phyloP scores from a whole-genome alignment of 164 flowering plant genomes.

The Magnolia changhungtana region DNA sequence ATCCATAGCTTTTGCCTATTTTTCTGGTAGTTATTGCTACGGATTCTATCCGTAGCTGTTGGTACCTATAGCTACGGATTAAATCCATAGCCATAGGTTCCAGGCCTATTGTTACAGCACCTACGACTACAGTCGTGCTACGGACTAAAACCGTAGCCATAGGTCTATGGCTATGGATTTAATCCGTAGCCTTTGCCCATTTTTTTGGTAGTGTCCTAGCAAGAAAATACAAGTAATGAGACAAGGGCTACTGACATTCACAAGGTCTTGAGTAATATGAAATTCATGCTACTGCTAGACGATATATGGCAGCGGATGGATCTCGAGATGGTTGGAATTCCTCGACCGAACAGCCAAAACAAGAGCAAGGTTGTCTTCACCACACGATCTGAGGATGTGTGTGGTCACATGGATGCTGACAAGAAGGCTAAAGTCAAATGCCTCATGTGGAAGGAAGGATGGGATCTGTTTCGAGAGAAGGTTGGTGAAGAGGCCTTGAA shows the following conservation, averaged over 20 bases:
- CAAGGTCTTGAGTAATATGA: conserved; percentile 1
- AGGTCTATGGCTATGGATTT: no score
- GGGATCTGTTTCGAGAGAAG: conserved; percentile 9
- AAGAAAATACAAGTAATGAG: background rate
- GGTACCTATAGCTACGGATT: no score
- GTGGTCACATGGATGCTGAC: conserved; percentile 9
- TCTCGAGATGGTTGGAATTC: conserved; percentile 4
- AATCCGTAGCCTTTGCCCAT: no score
- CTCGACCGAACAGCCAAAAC: background rate
- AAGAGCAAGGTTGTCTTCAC: conserved; percentile 10
- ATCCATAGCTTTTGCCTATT: no score
- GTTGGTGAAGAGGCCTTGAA: conserved; percentile 3
- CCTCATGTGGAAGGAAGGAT: conserved; percentile 1
- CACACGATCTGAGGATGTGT: conserved; percentile 1
- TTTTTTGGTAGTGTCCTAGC: no score
- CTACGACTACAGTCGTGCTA: no score
- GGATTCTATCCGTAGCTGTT: no score
- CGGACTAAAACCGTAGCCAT: no score
- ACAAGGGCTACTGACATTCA: background rate
- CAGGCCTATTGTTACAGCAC: no score
- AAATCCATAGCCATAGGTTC: no score
- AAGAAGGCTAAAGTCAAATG: conserved; percentile 5
- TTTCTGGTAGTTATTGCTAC: no score
- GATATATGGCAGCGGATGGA: conserved; percentile 12
- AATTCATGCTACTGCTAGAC: conserved; percentile 7